These are phyloP conservation scores for Krasilnikovozyma curviuscula DNA, from an alignment of 768 basidiomycete species.

Conservation along the genomic window DNA sequence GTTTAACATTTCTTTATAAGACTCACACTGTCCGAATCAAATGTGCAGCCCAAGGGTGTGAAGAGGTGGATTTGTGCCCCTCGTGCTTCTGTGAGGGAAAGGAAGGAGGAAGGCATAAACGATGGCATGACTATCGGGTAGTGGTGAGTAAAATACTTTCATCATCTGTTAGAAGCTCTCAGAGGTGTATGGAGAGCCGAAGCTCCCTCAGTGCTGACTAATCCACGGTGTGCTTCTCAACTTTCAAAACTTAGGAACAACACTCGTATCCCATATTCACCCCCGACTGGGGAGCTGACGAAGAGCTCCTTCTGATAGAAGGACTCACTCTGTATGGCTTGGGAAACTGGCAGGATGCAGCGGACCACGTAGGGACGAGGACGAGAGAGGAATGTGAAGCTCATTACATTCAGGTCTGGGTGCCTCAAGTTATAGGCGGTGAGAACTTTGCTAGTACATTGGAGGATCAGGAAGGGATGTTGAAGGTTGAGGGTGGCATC, in stretches of 20 bases:
- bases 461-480: conserved; percentile 11
- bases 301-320: conserved; percentile 76
- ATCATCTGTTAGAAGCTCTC: too few species aligned
- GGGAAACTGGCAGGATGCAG: conserved; percentile 92
- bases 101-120: conserved; percentile 68
- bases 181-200: too few species aligned
- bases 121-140: conserved; percentile 73
- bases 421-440: neutral
- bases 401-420: conserved; percentile 64
- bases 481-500: conserved; percentile 46
- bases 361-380: conserved; percentile 76
- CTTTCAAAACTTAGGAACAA: conserved; percentile 46
- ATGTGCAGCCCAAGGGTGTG: conserved; percentile 49
- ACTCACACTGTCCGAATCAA: conserved; percentile 95
- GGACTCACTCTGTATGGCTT: conserved; percentile 71
- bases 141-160: too few species aligned
- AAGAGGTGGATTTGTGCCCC: conserved; percentile 85
- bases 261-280: conserved; percentile 92
- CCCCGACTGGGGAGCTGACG: conserved; percentile 93
- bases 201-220: too few species aligned
- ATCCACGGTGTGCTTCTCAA: neutral
- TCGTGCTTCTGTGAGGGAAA: conserved; percentile 79
- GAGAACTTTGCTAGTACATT: neutral
- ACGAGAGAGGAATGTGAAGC: conserved; percentile 82
- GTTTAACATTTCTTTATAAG: neutral